Percentiles rank a stretch among this genome's conserved stretches.
Conservation (phyloP, 805 yeast species). For the Candida yuanshanica region DNA sequence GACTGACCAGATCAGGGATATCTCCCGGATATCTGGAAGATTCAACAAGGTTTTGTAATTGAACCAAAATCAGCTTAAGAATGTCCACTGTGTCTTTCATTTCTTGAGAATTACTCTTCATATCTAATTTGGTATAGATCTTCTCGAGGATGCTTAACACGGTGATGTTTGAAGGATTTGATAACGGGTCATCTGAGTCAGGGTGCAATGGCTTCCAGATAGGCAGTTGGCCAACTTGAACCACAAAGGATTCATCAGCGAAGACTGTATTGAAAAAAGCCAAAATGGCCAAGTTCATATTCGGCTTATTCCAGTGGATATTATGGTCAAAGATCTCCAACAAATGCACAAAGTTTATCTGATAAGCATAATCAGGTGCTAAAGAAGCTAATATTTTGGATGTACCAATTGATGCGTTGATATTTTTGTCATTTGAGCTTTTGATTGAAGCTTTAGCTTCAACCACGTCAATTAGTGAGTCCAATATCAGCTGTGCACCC, state of each 20-base stretch:
- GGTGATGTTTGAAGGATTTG: background rate
- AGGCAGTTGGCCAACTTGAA: conserved; percentile 31
- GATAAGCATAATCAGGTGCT: conserved; percentile 22
- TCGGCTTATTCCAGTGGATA: conserved; percentile 30
- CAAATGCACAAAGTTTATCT: conserved; percentile 25
- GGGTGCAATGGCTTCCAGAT: conserved; percentile 29
- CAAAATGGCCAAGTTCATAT: conserved; percentile 36
- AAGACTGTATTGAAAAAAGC: conserved; percentile 35
- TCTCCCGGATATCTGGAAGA: conserved; percentile 35
- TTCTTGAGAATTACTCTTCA: conserved; percentile 1
- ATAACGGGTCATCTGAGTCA: background rate
- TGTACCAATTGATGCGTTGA: conserved; percentile 35
- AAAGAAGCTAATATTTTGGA: conserved; percentile 31
- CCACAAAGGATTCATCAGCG: conserved; percentile 23
- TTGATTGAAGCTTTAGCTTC: background rate
- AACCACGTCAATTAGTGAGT: conserved; percentile 14
- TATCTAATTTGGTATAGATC: background rate
- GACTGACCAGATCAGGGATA: conserved; percentile 34
- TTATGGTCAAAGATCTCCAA: conserved; percentile 30
- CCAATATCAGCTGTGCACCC: conserved; percentile 10
- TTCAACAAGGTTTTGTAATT: conserved; percentile 29
- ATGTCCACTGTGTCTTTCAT: conserved; percentile 25
- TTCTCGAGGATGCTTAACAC: background rate
- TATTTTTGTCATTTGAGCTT: conserved; percentile 12
- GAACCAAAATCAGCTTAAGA: conserved; percentile 31